phyloP scores from a whole-genome alignment of 1,284 basidiomycete species.

The Nidula niveotomentosa region DNA sequence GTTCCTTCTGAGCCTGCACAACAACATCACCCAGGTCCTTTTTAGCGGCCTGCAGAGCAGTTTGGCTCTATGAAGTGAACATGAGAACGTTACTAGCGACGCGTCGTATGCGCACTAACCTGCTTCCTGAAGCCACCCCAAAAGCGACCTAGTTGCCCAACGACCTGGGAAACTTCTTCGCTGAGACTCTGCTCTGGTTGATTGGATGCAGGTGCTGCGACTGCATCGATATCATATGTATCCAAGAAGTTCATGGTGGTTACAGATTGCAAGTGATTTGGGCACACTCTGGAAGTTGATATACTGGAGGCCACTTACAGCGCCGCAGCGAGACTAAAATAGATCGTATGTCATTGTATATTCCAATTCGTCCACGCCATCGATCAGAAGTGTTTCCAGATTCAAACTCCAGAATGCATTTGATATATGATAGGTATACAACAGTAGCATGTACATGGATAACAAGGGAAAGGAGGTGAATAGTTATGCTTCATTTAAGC shows the following conservation, averaged over 20 bases:
- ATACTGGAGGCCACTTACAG: not conserved
- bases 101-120: slow-evolving; percentile 40
- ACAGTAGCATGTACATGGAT: no score
- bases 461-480: slow-evolving; percentile 1
- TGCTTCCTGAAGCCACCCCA: slow-evolving; percentile 91
- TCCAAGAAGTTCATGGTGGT: slow-evolving; percentile 72
- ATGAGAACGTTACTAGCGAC: slow-evolving; percentile 4
- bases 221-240: slow-evolving; percentile 54
- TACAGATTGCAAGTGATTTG: not conserved
- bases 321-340: no score
- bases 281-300: not conserved
- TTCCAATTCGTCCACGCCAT: no score
- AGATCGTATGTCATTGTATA: no score
- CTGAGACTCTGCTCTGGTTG: slow-evolving; percentile 67
- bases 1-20: slow-evolving; percentile 79
- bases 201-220: slow-evolving; percentile 39
- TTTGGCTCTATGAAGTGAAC: slow-evolving; percentile 59
- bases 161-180: slow-evolving; percentile 85
- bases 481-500: slow-evolving; percentile 11
- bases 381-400: no score
- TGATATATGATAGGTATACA: no score
- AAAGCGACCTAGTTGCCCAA: slow-evolving; percentile 80
- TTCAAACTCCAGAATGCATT: no score
- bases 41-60: slow-evolving; percentile 67
- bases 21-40: slow-evolving; percentile 81